Conservation (phyloP, 805 yeast species). For the Ogataea kodamae region DNA sequence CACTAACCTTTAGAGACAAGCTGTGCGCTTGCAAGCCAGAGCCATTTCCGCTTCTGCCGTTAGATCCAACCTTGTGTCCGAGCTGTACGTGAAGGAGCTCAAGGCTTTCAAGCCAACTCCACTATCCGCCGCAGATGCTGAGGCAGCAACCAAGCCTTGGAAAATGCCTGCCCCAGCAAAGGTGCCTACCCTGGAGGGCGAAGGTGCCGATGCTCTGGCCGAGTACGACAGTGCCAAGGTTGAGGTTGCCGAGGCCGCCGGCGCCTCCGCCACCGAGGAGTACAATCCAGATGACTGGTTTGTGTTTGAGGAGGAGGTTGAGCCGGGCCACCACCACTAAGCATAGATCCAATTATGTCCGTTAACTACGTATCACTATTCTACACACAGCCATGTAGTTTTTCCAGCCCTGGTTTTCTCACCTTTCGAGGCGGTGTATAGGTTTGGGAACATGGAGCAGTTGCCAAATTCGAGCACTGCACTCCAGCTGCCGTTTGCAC, state of each 20-base stretch:
- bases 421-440: constrained; percentile 10
- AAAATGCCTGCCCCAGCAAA: constrained; percentile 74
- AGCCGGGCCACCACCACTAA: constrained; percentile 46
- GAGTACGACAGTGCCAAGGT: constrained; percentile 70
- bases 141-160: constrained; percentile 80
- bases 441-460: constrained; percentile 15
- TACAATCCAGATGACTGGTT: constrained; percentile 69
- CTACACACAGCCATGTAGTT: constrained; percentile 25
- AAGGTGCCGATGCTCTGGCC: constrained; percentile 60
- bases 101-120: constrained; percentile 86
- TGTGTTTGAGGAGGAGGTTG: constrained; percentile 69
- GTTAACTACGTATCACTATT: constrained; percentile 7
- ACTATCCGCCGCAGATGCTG: constrained; percentile 68
- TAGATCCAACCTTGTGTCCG: constrained; percentile 61
- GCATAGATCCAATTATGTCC: constrained; percentile 6
- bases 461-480: constrained; percentile 19
- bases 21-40: constrained; percentile 23
- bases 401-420: constrained; percentile 10
- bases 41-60: constrained; percentile 26
- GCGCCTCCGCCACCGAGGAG: constrained; percentile 40
- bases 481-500: constrained; percentile 11
- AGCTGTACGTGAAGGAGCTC: constrained; percentile 82
- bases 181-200: constrained; percentile 67
- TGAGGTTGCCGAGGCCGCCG: constrained; percentile 61
- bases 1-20: constrained; percentile 9